These are phyloP conservation scores for Rhodofomes roseus DNA, from an alignment of 1,284 basidiomycete genomes.

Conservation along the genomic window DNA sequence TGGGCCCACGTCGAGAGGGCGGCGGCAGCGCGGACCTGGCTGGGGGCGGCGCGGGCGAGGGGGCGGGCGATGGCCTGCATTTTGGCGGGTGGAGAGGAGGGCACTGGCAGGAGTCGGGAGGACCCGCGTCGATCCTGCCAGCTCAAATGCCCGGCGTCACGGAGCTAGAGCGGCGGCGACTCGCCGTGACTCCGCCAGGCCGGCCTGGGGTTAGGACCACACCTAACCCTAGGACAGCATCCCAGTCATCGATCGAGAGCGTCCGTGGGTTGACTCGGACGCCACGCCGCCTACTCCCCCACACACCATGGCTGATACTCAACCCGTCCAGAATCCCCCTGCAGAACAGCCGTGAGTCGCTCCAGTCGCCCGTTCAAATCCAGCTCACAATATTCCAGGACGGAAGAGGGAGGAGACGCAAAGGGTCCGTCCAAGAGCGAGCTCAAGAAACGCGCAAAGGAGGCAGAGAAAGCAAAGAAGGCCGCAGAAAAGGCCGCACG, in stretches of 20 bases:
- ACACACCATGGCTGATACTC: slow-evolving; percentile 18
- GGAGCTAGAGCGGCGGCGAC: slow-evolving; percentile 12
- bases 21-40: slow-evolving; percentile 27
- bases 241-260: background rate
- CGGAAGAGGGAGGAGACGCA: slow-evolving; percentile 34
- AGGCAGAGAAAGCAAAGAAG: slow-evolving; percentile 90
- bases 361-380: background rate
- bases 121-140: slow-evolving; percentile 6
- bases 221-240: slow-evolving; percentile 13
- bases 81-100: slow-evolving; percentile 15
- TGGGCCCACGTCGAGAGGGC: slow-evolving; percentile 76
- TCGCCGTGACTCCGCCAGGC: slow-evolving; percentile 7
- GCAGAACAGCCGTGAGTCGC: slow-evolving; percentile 20
- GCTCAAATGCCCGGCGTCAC: background rate
- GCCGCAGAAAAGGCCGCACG: slow-evolving; percentile 82
- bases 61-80: slow-evolving; percentile 36
- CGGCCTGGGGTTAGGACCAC: slow-evolving; percentile 3
- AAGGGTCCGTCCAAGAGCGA: slow-evolving; percentile 77
- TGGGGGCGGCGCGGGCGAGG: slow-evolving; percentile 28
- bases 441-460: slow-evolving; percentile 90
- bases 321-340: slow-evolving; percentile 15
- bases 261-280: slow-evolving; percentile 6
- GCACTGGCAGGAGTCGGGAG: slow-evolving; percentile 4
- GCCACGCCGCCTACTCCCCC: background rate
- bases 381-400: slow-evolving; percentile 12